Evolutionary conservation across 2,329 filamentous ascomycete genomes (phyloP).

Genomic region (Penicillium sp.): DNA sequence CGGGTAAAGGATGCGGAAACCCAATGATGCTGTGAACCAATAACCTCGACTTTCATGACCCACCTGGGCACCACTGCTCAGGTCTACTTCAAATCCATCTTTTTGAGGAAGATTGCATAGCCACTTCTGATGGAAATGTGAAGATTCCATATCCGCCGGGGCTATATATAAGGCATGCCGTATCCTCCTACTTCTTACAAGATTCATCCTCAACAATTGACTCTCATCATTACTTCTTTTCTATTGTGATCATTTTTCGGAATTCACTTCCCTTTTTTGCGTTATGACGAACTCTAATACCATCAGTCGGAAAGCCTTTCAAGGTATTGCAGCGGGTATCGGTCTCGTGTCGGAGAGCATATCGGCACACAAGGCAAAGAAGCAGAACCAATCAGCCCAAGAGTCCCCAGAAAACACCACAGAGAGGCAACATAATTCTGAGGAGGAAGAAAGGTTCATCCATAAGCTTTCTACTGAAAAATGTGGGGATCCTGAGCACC

Average conservation of each 20-base stretch:
- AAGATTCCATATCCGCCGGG: background rate
- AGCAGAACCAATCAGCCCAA: background rate
- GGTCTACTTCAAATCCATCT: background rate
- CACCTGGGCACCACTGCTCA: background rate
- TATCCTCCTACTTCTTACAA: background rate
- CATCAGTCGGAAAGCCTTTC: conserved; percentile 11
- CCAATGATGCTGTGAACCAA: background rate
- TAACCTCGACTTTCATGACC: background rate
- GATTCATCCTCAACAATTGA: no score
- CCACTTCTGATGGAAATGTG: background rate
- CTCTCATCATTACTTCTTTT: no score
- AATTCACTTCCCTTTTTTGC: background rate
- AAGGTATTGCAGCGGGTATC: conserved; percentile 27
- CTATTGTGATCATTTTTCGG: no score
- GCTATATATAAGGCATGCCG: background rate
- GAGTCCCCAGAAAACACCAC: background rate
- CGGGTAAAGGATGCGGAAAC: background rate
- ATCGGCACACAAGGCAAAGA: conserved; percentile 20
- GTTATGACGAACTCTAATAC: background rate
- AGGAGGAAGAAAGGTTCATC: background rate
- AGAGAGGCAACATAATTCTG: background rate
- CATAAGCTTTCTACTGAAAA: background rate
- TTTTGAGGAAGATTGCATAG: background rate
- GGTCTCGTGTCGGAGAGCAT: conserved; percentile 28
- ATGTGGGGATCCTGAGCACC: background rate